Conservation (phyloP, 2,329 filamentous ascomycete genomes). For the Epichloe elymi region DNA sequence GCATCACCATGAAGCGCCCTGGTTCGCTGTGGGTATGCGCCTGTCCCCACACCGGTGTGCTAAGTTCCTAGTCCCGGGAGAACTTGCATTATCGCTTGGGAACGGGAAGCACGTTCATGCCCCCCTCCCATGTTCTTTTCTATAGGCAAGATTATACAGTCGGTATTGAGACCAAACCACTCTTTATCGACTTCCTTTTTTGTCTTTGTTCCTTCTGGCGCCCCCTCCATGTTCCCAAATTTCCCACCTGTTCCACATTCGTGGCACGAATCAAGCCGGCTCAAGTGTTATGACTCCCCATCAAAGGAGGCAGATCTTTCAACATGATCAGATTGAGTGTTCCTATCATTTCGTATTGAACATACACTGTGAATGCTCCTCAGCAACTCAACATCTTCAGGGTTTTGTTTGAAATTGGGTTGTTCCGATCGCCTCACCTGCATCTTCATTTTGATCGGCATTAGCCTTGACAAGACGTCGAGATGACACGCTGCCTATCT, state of each 20-base stretch:
- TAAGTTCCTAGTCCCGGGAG: background rate
- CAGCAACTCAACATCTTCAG: too few relatives aligned
- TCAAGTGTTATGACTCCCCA: too few relatives aligned
- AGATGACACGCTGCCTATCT: constrained; percentile 14
- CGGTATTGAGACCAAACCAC: background rate
- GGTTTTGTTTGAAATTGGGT: too few relatives aligned
- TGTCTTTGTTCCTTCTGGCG: background rate
- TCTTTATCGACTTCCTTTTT: background rate
- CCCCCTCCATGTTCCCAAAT: background rate
- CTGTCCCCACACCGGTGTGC: constrained; percentile 7
- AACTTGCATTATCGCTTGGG: too few relatives aligned
- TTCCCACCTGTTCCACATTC: background rate
- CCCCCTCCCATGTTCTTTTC: background rate
- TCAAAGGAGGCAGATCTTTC: background rate
- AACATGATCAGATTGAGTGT: background rate
- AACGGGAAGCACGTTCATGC: background rate
- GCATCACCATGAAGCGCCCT: background rate
- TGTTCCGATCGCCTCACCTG: too few relatives aligned
- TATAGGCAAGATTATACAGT: background rate
- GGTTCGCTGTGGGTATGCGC: background rate
- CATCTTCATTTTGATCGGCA: background rate
- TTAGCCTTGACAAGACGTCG: constrained; percentile 2
- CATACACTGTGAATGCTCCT: too few relatives aligned
- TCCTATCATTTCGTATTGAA: too few relatives aligned
- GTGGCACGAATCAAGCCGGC: background rate